Evolutionary conservation across 2,329 filamentous ascomycete genomes (phyloP).

Genomic region (Botrytis byssoidea): DNA sequence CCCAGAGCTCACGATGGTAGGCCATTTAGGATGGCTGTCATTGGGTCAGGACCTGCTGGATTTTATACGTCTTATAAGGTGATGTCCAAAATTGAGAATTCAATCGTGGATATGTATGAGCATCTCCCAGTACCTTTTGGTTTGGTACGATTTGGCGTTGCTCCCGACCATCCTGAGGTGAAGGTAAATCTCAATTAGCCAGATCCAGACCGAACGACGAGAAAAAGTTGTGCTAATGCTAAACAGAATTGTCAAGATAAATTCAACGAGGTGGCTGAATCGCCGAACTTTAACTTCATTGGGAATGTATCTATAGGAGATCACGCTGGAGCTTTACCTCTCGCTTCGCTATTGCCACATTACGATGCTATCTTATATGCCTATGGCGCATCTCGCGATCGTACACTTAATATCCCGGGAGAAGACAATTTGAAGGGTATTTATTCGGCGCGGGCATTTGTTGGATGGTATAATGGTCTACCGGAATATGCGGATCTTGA

Average conservation of each 20-base stretch:
- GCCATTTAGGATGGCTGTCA: conserved; percentile 76
- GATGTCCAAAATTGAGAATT: conserved; percentile 70
- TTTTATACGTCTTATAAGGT: conserved; percentile 92
- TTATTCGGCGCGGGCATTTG: conserved; percentile 86
- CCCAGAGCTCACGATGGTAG: conserved; percentile 38
- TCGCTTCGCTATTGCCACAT: conserved; percentile 69
- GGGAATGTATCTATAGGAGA: conserved; percentile 82
- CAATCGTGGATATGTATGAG: conserved; percentile 93
- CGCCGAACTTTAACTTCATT: conserved; percentile 81
- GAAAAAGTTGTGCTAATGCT: conserved; percentile 22
- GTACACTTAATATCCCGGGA: conserved; percentile 73
- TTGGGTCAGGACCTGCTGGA: conserved; percentile 91
- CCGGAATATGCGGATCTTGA: conserved; percentile 73
- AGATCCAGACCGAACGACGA: conserved; percentile 14
- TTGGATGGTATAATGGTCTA: conserved; percentile 97
- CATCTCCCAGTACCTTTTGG: conserved; percentile 89
- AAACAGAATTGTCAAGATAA: conserved; percentile 88
- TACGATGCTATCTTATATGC: conserved; percentile 93
- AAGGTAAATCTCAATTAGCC: conserved; percentile 58
- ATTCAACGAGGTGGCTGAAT: conserved; percentile 83
- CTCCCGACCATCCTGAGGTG: conserved; percentile 97
- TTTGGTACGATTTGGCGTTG: conserved; percentile 88
- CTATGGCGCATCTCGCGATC: conserved; percentile 87
- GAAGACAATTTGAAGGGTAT: conserved; percentile 72
- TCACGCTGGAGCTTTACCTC: conserved; percentile 53